Percentiles rank a stretch among this genome's conserved stretches.
Conservation (phyloP, 2,329 filamentous ascomycete genomes). For the Neospermospora avenae region DNA sequence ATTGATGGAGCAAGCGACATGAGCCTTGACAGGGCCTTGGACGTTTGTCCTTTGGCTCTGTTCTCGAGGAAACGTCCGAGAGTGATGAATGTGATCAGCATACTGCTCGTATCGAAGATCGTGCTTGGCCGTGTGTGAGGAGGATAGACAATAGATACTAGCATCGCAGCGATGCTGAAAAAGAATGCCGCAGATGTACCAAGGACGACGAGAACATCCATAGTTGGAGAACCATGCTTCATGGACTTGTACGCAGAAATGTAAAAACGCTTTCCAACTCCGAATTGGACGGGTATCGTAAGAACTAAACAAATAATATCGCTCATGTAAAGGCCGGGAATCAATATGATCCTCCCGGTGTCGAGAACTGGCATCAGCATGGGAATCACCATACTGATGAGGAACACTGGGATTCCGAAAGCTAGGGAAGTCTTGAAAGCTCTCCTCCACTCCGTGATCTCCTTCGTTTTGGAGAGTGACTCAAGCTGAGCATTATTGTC, state of each 20-base stretch:
- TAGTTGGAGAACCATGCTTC: constrained; percentile 87
- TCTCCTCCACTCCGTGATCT: constrained; percentile 88
- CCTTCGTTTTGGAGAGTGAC: constrained; percentile 91
- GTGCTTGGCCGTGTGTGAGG: constrained; percentile 81
- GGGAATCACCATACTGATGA: constrained; percentile 90
- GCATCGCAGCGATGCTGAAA: constrained; percentile 86
- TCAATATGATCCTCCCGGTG: constrained; percentile 64
- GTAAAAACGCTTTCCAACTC: constrained; percentile 93
- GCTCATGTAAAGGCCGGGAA: constrained; percentile 80
- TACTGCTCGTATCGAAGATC: constrained; percentile 96
- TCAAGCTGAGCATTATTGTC: constrained; percentile 97
- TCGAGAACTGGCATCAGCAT: constrained; percentile 78
- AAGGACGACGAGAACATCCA: constrained; percentile 94
- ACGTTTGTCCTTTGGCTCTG: constrained; percentile 91
- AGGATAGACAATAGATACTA: constrained; percentile 70
- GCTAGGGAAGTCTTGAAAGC: constrained; percentile 74
- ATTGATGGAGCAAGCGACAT: constrained; percentile 97
- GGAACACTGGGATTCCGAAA: constrained; percentile 86
- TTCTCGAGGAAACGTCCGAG: constrained; percentile 92
- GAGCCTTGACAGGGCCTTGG: constrained; percentile 83
- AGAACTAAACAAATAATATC: constrained; percentile 80
- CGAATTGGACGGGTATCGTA: constrained; percentile 93
- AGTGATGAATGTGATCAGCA: constrained; percentile 95
- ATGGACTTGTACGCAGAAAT: constrained; percentile 89
- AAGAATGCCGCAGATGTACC: constrained; percentile 96